phyloP scores from a whole-genome alignment of 1,284 basidiomycete genomes.

The Sutorius eximius region DNA sequence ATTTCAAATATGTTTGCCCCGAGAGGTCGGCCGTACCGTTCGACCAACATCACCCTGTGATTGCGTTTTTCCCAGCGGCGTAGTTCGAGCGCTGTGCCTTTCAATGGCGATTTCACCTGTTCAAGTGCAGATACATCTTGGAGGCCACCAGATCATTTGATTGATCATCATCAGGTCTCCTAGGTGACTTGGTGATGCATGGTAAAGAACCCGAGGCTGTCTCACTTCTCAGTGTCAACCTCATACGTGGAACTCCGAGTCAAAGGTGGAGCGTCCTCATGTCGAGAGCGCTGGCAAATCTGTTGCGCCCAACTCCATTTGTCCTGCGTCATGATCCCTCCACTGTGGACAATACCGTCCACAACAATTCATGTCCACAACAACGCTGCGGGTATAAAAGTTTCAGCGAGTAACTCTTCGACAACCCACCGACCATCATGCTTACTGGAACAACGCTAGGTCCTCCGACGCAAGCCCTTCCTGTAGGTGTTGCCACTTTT shows the following conservation, averaged over 20 bases:
- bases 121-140: constrained; percentile 8
- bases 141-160: background rate
- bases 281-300: background rate
- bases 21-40: constrained; percentile 9
- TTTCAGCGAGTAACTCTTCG: background rate
- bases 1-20: constrained; percentile 3
- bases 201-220: background rate
- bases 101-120: constrained; percentile 1
- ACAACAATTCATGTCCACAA: constrained; percentile 14
- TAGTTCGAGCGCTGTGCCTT: no score
- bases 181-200: background rate
- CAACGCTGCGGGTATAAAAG: constrained; percentile 18
- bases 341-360: constrained; percentile 17
- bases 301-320: background rate
- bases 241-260: background rate
- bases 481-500: constrained; percentile 4
- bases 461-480: constrained; percentile 1
- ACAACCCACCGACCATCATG: constrained; percentile 12
- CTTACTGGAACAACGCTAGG: background rate
- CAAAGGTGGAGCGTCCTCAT: background rate
- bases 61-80: background rate
- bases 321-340: background rate
- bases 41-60: background rate
- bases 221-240: background rate
- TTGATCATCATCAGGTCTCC: background rate